Base-by-base conservation (phyloP, 768 basidiomycete genomes). In the Sutorius australiensis region DNA sequence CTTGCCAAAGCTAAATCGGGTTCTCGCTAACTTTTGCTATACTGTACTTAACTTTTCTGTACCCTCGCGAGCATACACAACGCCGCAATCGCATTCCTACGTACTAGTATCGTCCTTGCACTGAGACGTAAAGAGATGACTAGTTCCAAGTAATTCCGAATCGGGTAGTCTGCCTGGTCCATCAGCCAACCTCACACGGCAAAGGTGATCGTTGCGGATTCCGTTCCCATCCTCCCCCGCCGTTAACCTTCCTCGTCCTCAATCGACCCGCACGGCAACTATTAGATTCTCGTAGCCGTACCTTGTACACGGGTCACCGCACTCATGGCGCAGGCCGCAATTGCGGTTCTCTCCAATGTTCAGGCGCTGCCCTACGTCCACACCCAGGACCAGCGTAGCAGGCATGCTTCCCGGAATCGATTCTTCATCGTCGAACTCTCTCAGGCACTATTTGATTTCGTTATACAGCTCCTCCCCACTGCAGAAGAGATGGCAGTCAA, bases 401-500 rank as follows among this genome's bases (percentile, higher is more conserved):
- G 65, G 51, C 71, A 73, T 53, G 61, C 63, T 46, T 75, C 77
- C 9, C 73, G 80, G 62, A 82, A 86, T 64, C 82, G 82, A 51
- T 89, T 70, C 58, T 70, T 91, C 77, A 75, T 82, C 59, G 73
- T 77, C 27, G 90, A 93, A 66, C 84, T 95, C 62, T 93, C 92
- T 12, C 88, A 91, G 64, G 92, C 87, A 61, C 82, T 95, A 56
- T 92, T 91, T 75, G 88, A 94, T 72, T 97, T 95, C 70, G 92
- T 95, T 53, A 81, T 95, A 57, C 93, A 94, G 71, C 81, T 95
- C 46, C 79, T 97, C 16, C 94, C 94, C 3, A 92, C 92, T 3
- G 71, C 81, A 37, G 92, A 95, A 67, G 94, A 97, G 74, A 81
- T 95, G 72, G 80, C 86, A 38, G 86, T 95, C 66, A 99, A 98